These are phyloP conservation scores for Fraxinus quadrangulata DNA, from an alignment of 257 asterid species.

Conservation along the genomic window DNA sequence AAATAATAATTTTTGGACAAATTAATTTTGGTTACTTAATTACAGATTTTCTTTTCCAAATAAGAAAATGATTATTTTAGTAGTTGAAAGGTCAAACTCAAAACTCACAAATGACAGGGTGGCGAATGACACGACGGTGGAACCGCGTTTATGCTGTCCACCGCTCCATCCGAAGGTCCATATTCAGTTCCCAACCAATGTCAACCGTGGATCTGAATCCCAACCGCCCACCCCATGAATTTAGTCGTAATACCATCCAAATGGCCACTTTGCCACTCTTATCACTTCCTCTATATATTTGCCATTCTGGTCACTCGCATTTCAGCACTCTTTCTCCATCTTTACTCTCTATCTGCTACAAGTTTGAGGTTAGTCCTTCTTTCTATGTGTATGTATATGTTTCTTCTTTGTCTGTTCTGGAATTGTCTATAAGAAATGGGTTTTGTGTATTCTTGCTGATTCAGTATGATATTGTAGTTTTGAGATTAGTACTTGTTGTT, in stretches of 20 bases:
- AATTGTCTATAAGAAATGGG: too few relatives aligned
- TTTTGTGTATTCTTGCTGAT: background rate
- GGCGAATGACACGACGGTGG: too few relatives aligned
- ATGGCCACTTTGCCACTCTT: background rate
- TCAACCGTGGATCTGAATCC: too few relatives aligned
- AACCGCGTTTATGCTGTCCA: too few relatives aligned
- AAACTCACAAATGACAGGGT: too few relatives aligned
- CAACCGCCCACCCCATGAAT: background rate
- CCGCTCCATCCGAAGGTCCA: too few relatives aligned
- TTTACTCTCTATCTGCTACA: background rate
- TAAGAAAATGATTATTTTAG: background rate
- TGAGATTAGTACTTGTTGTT: too few relatives aligned
- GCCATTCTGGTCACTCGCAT: background rate
- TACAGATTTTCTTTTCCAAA: background rate
- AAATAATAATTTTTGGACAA: too few relatives aligned
- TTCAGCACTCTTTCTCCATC: background rate
- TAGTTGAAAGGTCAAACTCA: background rate
- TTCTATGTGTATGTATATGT: background rate
- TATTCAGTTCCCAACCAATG: too few relatives aligned
- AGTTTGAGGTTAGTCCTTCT: background rate
- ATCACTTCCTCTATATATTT: background rate
- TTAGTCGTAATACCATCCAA: background rate
- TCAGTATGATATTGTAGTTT: background rate
- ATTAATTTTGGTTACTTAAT: too few relatives aligned
- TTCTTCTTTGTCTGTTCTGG: background rate